Conservation (phyloP, 176 grass and related monocot genomes). For the Echinochloa phyllopogon region DNA sequence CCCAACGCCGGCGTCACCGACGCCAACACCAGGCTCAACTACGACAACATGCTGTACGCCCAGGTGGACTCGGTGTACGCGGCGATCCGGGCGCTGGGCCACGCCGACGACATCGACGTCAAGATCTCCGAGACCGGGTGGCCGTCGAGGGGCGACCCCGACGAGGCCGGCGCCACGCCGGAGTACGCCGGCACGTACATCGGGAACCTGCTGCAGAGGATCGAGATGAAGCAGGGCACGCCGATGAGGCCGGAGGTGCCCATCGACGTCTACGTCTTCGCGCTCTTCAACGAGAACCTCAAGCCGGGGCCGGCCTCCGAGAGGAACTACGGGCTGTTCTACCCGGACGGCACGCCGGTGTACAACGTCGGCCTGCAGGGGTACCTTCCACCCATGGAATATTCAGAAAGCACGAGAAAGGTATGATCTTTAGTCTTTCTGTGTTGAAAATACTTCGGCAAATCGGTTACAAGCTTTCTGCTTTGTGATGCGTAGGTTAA, state of each 20-base stretch:
- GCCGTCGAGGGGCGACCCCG: conserved; percentile 81
- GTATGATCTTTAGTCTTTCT: conserved; percentile 15
- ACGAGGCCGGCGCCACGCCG: conserved; percentile 76
- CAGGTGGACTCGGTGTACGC: conserved; percentile 85
- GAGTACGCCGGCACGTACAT: conserved; percentile 79
- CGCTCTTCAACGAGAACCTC: conserved; percentile 87
- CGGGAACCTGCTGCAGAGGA: conserved; percentile 75
- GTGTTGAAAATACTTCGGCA: neutral
- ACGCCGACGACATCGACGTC: conserved; percentile 70
- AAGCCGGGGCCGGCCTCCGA: conserved; percentile 88
- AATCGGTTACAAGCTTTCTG: conserved; percentile 20
- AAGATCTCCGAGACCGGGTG: conserved; percentile 97
- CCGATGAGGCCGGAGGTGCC: conserved; percentile 67
- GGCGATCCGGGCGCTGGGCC: conserved; percentile 64
- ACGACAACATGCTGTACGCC: conserved; percentile 98
- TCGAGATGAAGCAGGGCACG: conserved; percentile 77
- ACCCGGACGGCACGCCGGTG: conserved; percentile 82
- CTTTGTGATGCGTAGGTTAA: conserved; percentile 16
- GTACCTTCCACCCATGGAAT: conserved; percentile 66
- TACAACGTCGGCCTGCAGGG: conserved; percentile 81
- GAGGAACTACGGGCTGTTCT: conserved; percentile 82
- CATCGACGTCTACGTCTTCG: conserved; percentile 83
- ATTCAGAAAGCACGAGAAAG: conserved; percentile 42
- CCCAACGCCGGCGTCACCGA: conserved; percentile 72
- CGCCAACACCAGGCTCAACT: conserved; percentile 66